Conservation (phyloP, 768 basidiomycete genomes). For the Pleurotus citrinopileatus region DNA sequence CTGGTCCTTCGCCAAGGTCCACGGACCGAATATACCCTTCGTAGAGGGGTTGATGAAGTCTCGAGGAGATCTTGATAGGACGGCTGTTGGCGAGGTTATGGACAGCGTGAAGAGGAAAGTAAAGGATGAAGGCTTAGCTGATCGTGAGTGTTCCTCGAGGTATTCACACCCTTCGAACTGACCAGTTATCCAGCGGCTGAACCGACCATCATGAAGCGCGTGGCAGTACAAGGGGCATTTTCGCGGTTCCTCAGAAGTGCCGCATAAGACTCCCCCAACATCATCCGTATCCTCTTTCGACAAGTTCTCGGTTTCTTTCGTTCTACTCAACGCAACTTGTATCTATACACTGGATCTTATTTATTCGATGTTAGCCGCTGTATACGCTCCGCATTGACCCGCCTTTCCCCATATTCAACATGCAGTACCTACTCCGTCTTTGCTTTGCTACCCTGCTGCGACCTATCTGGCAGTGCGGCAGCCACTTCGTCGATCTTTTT, state of each 20-base stretch:
- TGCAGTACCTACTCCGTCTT: constrained; percentile 42
- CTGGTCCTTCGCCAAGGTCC: constrained; percentile 89
- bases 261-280: constrained; percentile 24
- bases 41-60: constrained; percentile 89
- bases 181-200: constrained; percentile 54
- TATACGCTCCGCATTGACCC: constrained; percentile 7
- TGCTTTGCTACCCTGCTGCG: constrained; percentile 37
- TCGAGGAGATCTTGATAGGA: constrained; percentile 88
- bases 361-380: constrained; percentile 16
- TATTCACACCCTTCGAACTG: constrained; percentile 7
- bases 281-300: not conserved
- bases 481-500: constrained; percentile 90
- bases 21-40: constrained; percentile 90
- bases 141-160: constrained; percentile 55
- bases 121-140: constrained; percentile 80
- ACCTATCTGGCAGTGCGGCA: constrained; percentile 70
- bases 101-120: constrained; percentile 91
- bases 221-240: constrained; percentile 71
- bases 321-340: constrained; percentile 14
- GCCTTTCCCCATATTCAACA: not conserved
- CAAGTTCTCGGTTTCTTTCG: not conserved
- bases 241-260: constrained; percentile 65
- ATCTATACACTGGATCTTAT: constrained; percentile 17
- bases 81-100: constrained; percentile 86
- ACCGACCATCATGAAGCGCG: constrained; percentile 90